Evolutionary conservation across 306 rosid genomes (phyloP), one percentile per base, ranked within the genome.

Genomic region (Casuarina equisetifolia): DNA sequence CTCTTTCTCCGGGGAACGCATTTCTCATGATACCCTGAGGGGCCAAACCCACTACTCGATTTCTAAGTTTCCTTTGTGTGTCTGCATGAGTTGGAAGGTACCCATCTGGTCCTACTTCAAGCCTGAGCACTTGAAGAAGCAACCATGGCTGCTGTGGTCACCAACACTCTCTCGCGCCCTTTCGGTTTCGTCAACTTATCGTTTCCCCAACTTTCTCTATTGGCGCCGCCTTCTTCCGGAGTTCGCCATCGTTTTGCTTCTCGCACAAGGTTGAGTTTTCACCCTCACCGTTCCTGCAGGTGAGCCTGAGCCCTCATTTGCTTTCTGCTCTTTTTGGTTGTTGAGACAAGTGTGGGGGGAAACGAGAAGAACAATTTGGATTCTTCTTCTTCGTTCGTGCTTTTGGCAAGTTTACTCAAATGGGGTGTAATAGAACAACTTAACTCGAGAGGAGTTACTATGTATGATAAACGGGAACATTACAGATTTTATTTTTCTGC

Each of bases 31-130:
- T 66, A 67, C 63, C 19, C 32, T 58, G 77, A 59, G 32, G 71
- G 42, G 45, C 2, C 44, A 57, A 71, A 43, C 77, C 78, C 73
- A 67, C 39, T 64, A 76, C 72, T 25, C 54, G 39, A 50, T 39
- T 61, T 45, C 67, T 78, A 42, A 78, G 25, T 49, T 83, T 71
- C n/a, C 8, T 78, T 46, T 76, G 69, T 70, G 82, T 69, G 91
- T 74, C 93, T 92, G 99, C 93, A 92, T 91, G 99, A 96, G 92
- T 86, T 82, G 87, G 88, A 70, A 64, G 74, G 88, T 75, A 42
- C 64, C 82, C 74, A 74, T 43, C 9, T 82, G 89, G 85, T 81
- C 77, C 71, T 51, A 48, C 76, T 91, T 88, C 90, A 82, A 86
- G 92, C 73, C 77, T 77, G 74, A 89, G 85, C 83, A 91, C 88